Evolutionary conservation across 192 early-diverging fungal genomes (phyloP).

Genomic region (Coemansia nantahalensis): DNA sequence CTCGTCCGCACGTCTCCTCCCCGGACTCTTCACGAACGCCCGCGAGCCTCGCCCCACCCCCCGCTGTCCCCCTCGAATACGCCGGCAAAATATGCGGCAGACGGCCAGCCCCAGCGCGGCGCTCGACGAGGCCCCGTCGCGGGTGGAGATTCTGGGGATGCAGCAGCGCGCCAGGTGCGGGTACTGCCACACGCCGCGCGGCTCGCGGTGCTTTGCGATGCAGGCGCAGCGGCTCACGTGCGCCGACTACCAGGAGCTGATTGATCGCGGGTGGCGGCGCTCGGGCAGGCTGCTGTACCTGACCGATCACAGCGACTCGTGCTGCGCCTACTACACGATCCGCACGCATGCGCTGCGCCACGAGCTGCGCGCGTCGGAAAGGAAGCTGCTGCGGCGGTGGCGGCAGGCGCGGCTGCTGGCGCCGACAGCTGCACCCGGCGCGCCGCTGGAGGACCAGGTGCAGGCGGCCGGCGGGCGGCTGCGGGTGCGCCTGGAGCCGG

Average conservation of each 20-base stretch:
- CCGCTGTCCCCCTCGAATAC: too few relatives aligned
- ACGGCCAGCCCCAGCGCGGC: too few relatives aligned
- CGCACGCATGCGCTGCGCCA: conserved; percentile 23
- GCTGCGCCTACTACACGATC: conserved; percentile 52
- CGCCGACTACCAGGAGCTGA: conserved; percentile 43
- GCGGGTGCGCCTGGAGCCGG: conserved; percentile 47
- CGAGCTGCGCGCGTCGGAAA: conserved; percentile 16
- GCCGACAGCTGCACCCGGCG: too few relatives aligned
- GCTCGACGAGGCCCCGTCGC: too few relatives aligned
- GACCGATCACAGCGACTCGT: conserved; percentile 56
- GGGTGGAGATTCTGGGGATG: conserved; percentile 24
- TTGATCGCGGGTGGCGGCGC: conserved; percentile 53
- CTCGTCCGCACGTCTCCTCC: too few relatives aligned
- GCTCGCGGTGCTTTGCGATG: conserved; percentile 14
- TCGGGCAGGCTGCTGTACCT: conserved; percentile 47
- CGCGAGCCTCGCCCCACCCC: too few relatives aligned
- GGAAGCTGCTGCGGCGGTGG: conserved; percentile 30
- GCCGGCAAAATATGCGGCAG: too few relatives aligned
- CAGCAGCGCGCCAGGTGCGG: conserved; percentile 31
- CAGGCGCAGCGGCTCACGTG: conserved; percentile 8
- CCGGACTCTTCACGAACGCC: too few relatives aligned
- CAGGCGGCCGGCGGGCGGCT: conserved; percentile 5
- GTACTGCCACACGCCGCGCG: conserved; percentile 21
- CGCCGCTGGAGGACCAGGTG: not conserved
- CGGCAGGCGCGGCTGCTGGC: conserved; percentile 7